Evolutionary conservation across 2,329 filamentous ascomycete genomes (phyloP), one percentile per base, ranked within the genome.

Genomic region (Aspergillus sp.): DNA sequence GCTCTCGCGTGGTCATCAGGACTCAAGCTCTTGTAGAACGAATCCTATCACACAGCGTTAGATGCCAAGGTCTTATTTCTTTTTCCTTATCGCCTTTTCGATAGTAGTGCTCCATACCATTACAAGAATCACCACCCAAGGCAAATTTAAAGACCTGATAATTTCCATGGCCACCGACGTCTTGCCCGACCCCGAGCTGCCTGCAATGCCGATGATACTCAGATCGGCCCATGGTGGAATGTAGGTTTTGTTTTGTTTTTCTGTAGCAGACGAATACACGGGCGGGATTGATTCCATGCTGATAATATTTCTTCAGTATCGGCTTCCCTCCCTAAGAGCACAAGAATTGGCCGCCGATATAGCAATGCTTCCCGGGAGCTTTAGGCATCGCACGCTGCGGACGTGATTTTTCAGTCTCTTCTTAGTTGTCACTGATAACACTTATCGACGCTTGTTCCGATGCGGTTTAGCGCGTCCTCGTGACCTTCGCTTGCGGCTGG

Each of bases 41-140:
- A 96, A 70, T 98, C 93, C 89, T 95, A 60, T 53, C 49, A 25
- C 45, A 43, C 32, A 53, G 39, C 42, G 52, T 60, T 53, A 59
- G 55, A 56, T 19, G 37, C 37, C 46, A 43, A 38, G 25, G 15
- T 17, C 33, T 33, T n/a, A 23, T 19, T 38, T 38, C 7, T 23
- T 39, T 37, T 35, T 25, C 25, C 41, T 38, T 41, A 37, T 37
- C 48, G 17, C 58, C 49, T 59, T 35, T 46, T 47, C 20, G 32
- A 17, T 20, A 37, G 7, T 20, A 37, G 6, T 35, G 33, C 13
- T 35, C 33, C 37, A 74, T 78, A 91, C 89, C 85, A 98, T 97
- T 38, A 90, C 95, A 60, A 98, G 72, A 69, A 98, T 96, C 44
- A 96, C 90, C 52, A 98, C 93, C 91, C 93, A 98, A 48, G 93